Conservation (phyloP, 305 asterid genomes). For the Fraxinus velutina region DNA sequence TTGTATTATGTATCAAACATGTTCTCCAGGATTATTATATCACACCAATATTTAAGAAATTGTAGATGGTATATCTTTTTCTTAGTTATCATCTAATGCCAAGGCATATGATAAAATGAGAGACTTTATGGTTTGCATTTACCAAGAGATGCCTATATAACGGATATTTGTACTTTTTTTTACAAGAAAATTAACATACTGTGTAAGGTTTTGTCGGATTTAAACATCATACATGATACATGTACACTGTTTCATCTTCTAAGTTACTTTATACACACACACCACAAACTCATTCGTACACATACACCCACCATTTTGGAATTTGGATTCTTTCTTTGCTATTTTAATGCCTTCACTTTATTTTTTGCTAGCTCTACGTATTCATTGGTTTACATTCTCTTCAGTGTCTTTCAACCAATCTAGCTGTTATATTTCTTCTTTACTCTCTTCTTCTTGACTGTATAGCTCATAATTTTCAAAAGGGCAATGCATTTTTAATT, state of each 20-base stretch:
- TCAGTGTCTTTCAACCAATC: neutral
- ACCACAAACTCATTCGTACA: conserved; percentile 5
- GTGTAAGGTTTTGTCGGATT: neutral
- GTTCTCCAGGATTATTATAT: neutral
- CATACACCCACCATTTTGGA: neutral
- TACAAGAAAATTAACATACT: neutral
- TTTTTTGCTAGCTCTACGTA: conserved; percentile 7
- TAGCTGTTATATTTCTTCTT: conserved; percentile 14
- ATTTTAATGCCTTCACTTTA: neutral
- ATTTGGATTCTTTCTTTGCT: neutral
- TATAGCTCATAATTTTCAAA: conserved; percentile 1
- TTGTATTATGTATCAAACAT: neutral
- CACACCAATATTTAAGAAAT: neutral
- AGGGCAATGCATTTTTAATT: conserved; percentile 17
- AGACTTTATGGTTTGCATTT: neutral
- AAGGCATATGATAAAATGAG: neutral
- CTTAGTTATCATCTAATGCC: neutral
- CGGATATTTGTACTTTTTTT: neutral
- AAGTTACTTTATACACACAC: neutral
- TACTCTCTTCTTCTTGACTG: neutral
- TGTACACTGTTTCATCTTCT: neutral
- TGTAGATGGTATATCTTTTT: neutral
- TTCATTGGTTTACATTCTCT: neutral
- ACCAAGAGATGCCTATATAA: neutral
- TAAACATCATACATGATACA: neutral